phyloP scores from a whole-genome alignment of 208 protist genomes.

The Herpetomonas tarakana region DNA sequence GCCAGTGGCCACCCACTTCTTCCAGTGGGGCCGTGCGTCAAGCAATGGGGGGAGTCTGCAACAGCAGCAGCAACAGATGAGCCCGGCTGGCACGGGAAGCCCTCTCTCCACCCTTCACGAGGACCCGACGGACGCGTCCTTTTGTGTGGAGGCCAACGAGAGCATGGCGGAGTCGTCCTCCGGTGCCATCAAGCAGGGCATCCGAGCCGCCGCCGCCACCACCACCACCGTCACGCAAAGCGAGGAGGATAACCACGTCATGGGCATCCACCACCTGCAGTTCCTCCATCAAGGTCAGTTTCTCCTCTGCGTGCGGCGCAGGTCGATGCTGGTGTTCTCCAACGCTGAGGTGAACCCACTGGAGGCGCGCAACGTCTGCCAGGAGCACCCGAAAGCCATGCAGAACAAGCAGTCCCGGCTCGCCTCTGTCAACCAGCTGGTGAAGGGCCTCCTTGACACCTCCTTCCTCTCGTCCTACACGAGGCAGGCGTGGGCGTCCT shows the following conservation, averaged over 20 bases:
- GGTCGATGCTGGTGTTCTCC: slow-evolving; percentile 26
- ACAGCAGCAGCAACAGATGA: too few species aligned
- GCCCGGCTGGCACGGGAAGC: too few species aligned
- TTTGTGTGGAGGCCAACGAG: too few species aligned
- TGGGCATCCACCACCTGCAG: slow-evolving; percentile 31
- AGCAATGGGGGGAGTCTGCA: slow-evolving; percentile 6
- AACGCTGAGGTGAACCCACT: slow-evolving; percentile 1
- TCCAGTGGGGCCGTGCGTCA: slow-evolving; percentile 11
- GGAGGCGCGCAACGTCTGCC: slow-evolving; percentile 6
- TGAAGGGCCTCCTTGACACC: slow-evolving; percentile 12
- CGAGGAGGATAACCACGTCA: too few species aligned
- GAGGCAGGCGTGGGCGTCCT: slow-evolving; percentile 58
- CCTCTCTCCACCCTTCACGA: too few species aligned
- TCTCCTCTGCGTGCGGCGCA: slow-evolving; percentile 23
- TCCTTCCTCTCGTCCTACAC: slow-evolving; percentile 25
- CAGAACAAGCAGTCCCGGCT: slow-evolving; percentile 31
- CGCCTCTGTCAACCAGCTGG: slow-evolving; percentile 15
- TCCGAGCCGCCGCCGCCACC: too few species aligned
- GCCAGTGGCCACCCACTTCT: slow-evolving; percentile 5
- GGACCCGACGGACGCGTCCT: too few species aligned
- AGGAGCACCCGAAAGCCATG: slow-evolving; percentile 13
- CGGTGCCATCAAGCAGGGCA: too few species aligned
- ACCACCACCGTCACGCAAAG: too few species aligned
- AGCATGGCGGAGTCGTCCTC: too few species aligned
- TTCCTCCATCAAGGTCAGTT: slow-evolving; percentile 28